Evolutionary conservation across 345 rosid species (phyloP).

Genomic region (Brassica carinata): DNA sequence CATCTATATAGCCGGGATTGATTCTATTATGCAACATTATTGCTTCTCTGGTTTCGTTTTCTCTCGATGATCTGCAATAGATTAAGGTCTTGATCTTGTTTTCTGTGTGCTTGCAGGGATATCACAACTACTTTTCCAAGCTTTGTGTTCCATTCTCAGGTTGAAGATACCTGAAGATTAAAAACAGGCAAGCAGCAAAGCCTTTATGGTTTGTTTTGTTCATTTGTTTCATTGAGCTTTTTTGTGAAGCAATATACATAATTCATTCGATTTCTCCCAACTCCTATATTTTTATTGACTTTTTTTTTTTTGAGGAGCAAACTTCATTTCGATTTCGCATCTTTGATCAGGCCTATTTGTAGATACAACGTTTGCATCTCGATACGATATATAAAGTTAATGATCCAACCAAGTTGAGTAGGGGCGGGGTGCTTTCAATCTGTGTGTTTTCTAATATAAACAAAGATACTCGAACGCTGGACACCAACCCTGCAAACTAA

Average conservation of each 20-base stretch:
- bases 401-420: not conserved
- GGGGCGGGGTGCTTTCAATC: not conserved
- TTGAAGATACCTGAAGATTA: slow-evolving; percentile 67
- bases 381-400: not conserved
- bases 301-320: slow-evolving; percentile 13
- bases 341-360: slow-evolving; percentile 10
- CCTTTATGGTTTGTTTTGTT: not conserved
- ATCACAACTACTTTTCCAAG: slow-evolving; percentile 89
- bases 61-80: not conserved
- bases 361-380: slow-evolving; percentile 27
- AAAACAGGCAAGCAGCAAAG: slow-evolving; percentile 27
- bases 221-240: not conserved
- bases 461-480: too few species aligned
- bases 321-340: not conserved
- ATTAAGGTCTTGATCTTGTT: slow-evolving; percentile 12
- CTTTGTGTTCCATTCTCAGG: slow-evolving; percentile 43
- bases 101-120: slow-evolving; percentile 58
- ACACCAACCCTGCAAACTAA: too few species aligned
- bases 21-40: not conserved
- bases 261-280: not conserved
- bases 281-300: not conserved
- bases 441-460: not conserved
- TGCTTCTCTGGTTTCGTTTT: not conserved
- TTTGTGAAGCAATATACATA: slow-evolving; percentile 4
- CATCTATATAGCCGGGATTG: too few species aligned